Percentiles rank a stretch among this genome's conserved stretches.
Conservation (phyloP, 2,329 filamentous ascomycete genomes). For the Neurospora sp. region DNA sequence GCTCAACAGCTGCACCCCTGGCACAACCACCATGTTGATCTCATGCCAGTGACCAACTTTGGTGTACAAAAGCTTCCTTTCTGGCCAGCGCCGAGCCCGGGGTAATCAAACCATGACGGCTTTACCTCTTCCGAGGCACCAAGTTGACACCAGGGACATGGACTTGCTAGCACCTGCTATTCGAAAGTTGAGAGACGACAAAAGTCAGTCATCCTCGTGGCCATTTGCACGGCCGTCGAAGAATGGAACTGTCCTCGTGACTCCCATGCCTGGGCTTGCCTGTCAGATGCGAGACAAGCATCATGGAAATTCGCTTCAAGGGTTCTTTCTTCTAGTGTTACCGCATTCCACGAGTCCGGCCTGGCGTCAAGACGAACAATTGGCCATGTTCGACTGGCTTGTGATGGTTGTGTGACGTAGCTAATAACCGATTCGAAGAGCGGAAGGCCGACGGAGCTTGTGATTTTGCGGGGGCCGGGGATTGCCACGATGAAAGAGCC, state of each 20-base stretch:
- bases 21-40: not conserved
- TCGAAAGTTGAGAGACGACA: not conserved
- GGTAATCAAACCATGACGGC: not conserved
- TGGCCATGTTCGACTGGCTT: constrained; percentile 12
- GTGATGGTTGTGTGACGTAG: constrained; percentile 26
- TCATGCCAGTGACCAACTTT: not conserved
- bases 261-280: not conserved
- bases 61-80: not conserved
- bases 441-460: constrained; percentile 35
- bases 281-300: not conserved
- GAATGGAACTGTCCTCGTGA: not conserved
- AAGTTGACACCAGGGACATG: not conserved
- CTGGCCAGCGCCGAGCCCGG: not conserved
- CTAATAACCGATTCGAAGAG: constrained; percentile 34
- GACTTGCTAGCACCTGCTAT: not conserved
- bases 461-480: constrained; percentile 41
- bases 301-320: not conserved
- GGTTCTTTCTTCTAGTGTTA: not conserved
- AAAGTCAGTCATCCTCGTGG: not conserved
- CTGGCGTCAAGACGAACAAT: not conserved
- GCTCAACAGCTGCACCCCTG: not conserved
- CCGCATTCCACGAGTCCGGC: not conserved
- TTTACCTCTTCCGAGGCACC: not conserved
- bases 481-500: not conserved
- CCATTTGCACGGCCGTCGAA: not conserved